A percentile compares a stretch with the other conserved stretches of the same genome.
phyloP scores from a whole-genome alignment of 306 rosid species.

The Lotus japonicus region DNA sequence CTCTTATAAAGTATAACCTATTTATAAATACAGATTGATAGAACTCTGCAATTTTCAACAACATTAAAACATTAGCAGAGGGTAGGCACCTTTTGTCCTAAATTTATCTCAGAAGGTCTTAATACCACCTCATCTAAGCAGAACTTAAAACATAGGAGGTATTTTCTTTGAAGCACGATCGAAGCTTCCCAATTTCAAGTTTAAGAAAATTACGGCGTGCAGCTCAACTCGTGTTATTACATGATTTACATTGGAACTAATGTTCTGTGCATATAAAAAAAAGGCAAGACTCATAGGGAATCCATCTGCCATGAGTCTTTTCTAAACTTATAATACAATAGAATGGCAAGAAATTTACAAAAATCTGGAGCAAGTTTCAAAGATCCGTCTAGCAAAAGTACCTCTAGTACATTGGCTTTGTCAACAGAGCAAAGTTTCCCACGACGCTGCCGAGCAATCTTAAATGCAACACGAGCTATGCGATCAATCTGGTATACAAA shows the following conservation, averaged over 20 bases:
- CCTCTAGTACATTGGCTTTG: conserved; percentile 97
- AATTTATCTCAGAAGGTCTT: background rate
- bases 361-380: background rate
- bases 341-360: background rate
- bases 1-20: background rate
- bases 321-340: background rate
- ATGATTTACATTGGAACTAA: background rate
- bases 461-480: conserved; percentile 80
- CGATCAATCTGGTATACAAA: conserved; percentile 70
- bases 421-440: conserved; percentile 91
- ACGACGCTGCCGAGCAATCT: conserved; percentile 68
- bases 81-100: background rate
- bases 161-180: background rate
- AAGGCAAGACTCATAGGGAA: background rate
- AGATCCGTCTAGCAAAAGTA: conserved; percentile 21
- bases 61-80: background rate
- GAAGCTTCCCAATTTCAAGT: conserved; percentile 1
- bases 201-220: conserved; percentile 10
- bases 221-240: background rate
- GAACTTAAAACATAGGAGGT: background rate
- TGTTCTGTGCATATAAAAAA: background rate
- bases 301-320: background rate
- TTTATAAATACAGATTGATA: background rate
- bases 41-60: background rate
- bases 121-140: background rate